phyloP scores from a whole-genome alignment of 306 rosid species.

The Vigna unguiculata region DNA sequence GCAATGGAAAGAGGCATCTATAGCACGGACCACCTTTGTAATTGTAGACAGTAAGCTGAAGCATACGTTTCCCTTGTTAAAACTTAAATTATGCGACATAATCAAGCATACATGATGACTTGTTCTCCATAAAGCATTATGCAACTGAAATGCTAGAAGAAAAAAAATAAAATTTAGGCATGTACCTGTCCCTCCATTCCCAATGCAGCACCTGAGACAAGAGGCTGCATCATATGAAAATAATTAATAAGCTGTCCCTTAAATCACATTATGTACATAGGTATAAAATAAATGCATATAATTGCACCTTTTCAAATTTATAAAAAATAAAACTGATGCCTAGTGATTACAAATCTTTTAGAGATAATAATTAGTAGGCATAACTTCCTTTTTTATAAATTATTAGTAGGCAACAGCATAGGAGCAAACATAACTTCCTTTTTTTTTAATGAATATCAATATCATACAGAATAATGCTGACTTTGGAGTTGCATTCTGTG shows the following conservation, averaged over 20 bases:
- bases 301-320: conserved; percentile 14
- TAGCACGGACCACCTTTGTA: conserved; percentile 88
- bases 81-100: conserved; percentile 14
- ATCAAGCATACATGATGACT: conserved; percentile 2
- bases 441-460: background rate
- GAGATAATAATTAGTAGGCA: background rate
- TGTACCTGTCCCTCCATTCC: conserved; percentile 99
- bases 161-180: background rate
- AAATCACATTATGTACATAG: conserved; percentile 15
- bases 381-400: background rate
- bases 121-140: conserved; percentile 3
- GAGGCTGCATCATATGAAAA: conserved; percentile 74
- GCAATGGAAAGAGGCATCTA: conserved; percentile 92
- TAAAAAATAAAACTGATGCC: conserved; percentile 7
- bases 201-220: conserved; percentile 96
- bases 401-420: background rate
- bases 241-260: conserved; percentile 43
- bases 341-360: background rate
- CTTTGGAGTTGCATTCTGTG: background rate
- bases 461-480: background rate
- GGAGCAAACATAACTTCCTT: background rate
- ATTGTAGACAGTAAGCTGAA: conserved; percentile 95
- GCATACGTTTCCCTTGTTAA: conserved; percentile 28
- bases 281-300: background rate
- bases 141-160: conserved; percentile 4